These are phyloP conservation scores for Plasmodium fragile DNA, from an alignment of 169 alveolate species.

Conservation along the genomic window DNA sequence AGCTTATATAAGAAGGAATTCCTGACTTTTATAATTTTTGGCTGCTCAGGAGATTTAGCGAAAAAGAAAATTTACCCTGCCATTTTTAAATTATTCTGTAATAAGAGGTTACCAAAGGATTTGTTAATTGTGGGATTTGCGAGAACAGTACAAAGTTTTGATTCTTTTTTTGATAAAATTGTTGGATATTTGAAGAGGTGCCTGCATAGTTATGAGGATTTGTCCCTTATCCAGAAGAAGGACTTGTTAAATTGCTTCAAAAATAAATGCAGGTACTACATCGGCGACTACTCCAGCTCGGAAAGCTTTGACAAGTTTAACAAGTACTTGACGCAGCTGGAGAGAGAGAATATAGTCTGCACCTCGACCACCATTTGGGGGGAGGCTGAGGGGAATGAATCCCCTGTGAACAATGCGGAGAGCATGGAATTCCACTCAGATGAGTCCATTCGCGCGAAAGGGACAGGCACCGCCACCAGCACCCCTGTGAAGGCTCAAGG, in stretches of 20 bases:
- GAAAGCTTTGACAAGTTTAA: conserved; percentile 29
- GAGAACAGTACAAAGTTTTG: conserved; percentile 59
- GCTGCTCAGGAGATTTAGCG: conserved; percentile 85
- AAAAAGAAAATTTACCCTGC: conserved; percentile 83
- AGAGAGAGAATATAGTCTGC: conserved; percentile 29
- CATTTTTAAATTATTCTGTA: conserved; percentile 81
- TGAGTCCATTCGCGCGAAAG: background rate
- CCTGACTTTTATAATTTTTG: conserved; percentile 78
- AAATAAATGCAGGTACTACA: conserved; percentile 34
- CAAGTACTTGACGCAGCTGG: conserved; percentile 30
- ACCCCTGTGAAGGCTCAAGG: background rate
- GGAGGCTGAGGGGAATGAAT: background rate
- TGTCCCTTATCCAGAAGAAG: conserved; percentile 43
- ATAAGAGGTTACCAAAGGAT: conserved; percentile 80
- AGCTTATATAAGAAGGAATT: conserved; percentile 21
- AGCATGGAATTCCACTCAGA: background rate
- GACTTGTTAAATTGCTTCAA: conserved; percentile 66
- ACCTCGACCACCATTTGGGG: conserved; percentile 20
- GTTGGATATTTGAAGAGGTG: conserved; percentile 74
- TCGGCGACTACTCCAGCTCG: conserved; percentile 47
- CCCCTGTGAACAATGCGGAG: background rate
- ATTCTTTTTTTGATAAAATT: conserved; percentile 24
- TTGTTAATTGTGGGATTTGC: conserved; percentile 79
- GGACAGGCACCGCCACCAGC: background rate
- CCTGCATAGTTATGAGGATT: conserved; percentile 63